phyloP scores from a whole-genome alignment of 441 rosid species.

The Populus hybrid region DNA sequence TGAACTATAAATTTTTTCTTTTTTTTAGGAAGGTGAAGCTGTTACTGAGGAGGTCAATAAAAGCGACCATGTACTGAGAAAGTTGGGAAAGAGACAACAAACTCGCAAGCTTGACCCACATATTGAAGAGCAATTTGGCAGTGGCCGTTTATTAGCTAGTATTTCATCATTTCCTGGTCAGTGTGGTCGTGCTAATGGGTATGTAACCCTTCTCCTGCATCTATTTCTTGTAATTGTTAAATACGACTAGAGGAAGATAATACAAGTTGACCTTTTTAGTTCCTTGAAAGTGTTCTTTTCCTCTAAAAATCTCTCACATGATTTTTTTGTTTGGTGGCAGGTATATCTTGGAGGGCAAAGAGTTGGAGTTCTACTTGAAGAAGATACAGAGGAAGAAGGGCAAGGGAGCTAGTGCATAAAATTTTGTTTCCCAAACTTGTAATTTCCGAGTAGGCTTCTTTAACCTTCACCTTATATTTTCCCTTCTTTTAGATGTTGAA shows the following conservation, averaged over 20 bases:
- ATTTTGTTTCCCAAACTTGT: too few species aligned
- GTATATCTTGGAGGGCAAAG: slow-evolving; percentile 28
- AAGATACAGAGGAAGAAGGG: slow-evolving; percentile 29
- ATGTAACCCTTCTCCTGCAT: not conserved
- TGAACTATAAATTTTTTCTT: too few species aligned
- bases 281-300: not conserved
- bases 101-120: slow-evolving; percentile 47
- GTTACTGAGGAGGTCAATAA: slow-evolving; percentile 50
- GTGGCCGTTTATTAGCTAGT: slow-evolving; percentile 53
- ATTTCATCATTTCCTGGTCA: slow-evolving; percentile 65
- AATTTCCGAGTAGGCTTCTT: too few species aligned
- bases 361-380: slow-evolving; percentile 25
- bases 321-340: not conserved
- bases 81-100: slow-evolving; percentile 48
- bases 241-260: too few species aligned
- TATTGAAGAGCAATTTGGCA: slow-evolving; percentile 55
- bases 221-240: too few species aligned
- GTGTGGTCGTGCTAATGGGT: slow-evolving; percentile 68
- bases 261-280: too few species aligned
- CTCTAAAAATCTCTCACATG: not conserved
- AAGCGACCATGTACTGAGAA: slow-evolving; percentile 48
- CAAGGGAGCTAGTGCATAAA: slow-evolving; percentile 17
- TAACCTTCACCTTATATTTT: too few species aligned
- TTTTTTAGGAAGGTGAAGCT: slow-evolving; percentile 39
- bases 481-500: too few species aligned